Evolutionary conservation across 139 green algal genomes (phyloP).

Genomic region (Chlorella sp.): DNA sequence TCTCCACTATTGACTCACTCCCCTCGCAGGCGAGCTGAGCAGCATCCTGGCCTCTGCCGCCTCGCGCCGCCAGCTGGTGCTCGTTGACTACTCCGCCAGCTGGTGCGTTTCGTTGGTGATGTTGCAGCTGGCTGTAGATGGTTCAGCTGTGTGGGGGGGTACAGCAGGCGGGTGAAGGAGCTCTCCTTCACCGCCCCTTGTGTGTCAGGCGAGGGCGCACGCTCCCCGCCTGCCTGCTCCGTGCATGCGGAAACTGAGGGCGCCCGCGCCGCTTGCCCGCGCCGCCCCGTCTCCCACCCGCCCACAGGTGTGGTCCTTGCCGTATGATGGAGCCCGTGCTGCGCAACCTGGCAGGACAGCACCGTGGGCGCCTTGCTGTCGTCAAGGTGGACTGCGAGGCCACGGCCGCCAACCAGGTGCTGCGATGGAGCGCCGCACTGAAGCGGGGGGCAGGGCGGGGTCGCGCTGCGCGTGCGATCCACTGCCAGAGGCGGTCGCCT

Average conservation of each 20-base stretch:
- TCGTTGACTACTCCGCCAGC: conserved; percentile 45
- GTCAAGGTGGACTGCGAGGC: conserved; percentile 49
- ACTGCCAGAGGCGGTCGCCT: no score
- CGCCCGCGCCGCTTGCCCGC: not conserved
- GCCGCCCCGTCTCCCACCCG: not conserved
- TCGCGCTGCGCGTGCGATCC: no score
- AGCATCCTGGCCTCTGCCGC: not conserved
- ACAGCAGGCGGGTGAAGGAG: not conserved
- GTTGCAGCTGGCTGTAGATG: not conserved
- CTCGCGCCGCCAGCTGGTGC: conserved; percentile 17
- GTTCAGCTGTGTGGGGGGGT: not conserved
- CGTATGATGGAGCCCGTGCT: conserved; percentile 38
- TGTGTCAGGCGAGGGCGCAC: not conserved
- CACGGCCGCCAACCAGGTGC: conserved; percentile 27
- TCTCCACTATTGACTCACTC: no score
- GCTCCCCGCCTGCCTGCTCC: no score
- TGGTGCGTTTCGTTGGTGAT: conserved; percentile 32
- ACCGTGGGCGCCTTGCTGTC: conserved; percentile 20
- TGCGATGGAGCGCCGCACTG: no score
- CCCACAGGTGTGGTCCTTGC: conserved; percentile 31
- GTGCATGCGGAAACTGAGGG: not conserved
- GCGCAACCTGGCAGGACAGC: conserved; percentile 16
- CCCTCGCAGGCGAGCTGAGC: no score
- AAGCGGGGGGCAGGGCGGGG: no score
- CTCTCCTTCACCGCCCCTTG: not conserved